phyloP scores from a whole-genome alignment of 2,329 filamentous ascomycete species.

The Penicillium digitatum region DNA sequence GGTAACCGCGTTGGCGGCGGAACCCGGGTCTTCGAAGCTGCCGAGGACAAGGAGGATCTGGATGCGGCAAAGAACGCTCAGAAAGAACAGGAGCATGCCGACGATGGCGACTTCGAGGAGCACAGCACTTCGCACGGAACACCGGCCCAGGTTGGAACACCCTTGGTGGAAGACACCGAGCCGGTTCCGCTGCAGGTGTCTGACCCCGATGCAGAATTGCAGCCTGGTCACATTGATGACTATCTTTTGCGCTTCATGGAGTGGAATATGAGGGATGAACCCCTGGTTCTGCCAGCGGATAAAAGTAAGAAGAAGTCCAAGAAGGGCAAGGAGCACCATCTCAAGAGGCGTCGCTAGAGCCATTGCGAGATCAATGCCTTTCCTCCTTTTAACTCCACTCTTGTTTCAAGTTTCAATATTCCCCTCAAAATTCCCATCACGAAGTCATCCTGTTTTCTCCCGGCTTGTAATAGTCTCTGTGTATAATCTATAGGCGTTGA shows the following conservation, averaged over 20 bases:
- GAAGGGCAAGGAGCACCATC: constrained; percentile 46
- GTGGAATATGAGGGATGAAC: constrained; percentile 51
- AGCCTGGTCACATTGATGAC: constrained; percentile 64
- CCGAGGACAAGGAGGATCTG: constrained; percentile 89
- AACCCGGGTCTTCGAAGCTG: constrained; percentile 74
- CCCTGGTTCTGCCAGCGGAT: constrained; percentile 46
- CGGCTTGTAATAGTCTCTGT: not conserved
- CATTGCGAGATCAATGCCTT: not conserved
- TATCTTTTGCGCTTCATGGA: constrained; percentile 70
- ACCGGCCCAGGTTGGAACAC: constrained; percentile 35
- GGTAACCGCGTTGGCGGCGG: constrained; percentile 63
- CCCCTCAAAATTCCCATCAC: not conserved
- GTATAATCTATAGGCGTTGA: not conserved
- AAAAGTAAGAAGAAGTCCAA: constrained; percentile 49
- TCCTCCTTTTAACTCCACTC: not conserved
- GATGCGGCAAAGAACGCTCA: constrained; percentile 81
- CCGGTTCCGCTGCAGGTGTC: constrained; percentile 5
- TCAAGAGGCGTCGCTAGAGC: constrained; percentile 36
- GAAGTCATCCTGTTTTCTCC: not conserved
- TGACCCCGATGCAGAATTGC: constrained; percentile 39
- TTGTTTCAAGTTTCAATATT: not conserved
- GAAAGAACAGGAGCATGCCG: constrained; percentile 78
- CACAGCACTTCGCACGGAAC: constrained; percentile 40
- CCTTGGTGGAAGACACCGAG: constrained; percentile 31
- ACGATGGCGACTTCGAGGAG: constrained; percentile 82